Conservation (phyloP, 2,329 filamentous ascomycete species). For the Clarireedia paspali region DNA sequence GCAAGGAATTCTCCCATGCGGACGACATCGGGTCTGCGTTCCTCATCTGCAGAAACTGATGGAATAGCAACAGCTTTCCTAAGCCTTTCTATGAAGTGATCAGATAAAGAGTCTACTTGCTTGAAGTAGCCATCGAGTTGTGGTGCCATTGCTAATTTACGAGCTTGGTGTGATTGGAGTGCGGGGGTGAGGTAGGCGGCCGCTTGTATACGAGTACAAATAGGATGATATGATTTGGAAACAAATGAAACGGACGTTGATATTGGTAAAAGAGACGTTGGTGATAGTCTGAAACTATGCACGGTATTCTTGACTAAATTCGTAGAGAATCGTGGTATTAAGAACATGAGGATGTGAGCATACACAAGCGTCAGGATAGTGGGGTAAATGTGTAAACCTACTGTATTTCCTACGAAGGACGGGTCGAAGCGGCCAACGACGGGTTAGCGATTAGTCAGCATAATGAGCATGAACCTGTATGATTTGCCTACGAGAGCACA, state of each 20-base stretch:
- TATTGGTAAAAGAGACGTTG: neutral
- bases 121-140: constrained; percentile 89
- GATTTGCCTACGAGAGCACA: neutral
- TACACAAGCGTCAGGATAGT: neutral
- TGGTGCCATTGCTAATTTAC: constrained; percentile 67
- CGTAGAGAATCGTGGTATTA: constrained; percentile 5
- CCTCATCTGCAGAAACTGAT: constrained; percentile 87
- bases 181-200: constrained; percentile 23
- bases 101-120: constrained; percentile 75
- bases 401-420: neutral
- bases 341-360: constrained; percentile 1
- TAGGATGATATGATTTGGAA: neutral
- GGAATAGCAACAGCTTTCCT: constrained; percentile 92
- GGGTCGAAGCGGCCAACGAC: neutral
- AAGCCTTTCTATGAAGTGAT: constrained; percentile 82
- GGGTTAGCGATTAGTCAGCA: neutral
- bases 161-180: constrained; percentile 45
- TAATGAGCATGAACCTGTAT: too few species aligned
- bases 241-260: neutral
- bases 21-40: constrained; percentile 82
- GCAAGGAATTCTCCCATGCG: constrained; percentile 93
- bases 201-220: neutral
- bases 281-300: neutral
- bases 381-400: neutral
- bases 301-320: constrained; percentile 3